Percentiles rank a stretch among this genome's conserved stretches.
Evolutionary conservation across 306 rosid species (phyloP).

Genomic region (Vigna reflexopilosa): DNA sequence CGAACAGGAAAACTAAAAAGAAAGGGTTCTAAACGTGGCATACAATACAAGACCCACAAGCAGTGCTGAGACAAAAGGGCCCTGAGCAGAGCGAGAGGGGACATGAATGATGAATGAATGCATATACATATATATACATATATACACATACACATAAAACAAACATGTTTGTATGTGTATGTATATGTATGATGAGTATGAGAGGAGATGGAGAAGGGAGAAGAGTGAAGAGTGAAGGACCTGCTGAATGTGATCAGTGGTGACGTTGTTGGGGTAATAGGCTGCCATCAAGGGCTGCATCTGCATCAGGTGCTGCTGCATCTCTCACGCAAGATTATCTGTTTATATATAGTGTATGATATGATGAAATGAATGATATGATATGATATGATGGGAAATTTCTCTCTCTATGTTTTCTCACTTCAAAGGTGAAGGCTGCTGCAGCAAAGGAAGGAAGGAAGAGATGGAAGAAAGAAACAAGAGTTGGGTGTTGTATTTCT

Average conservation of each 20-base stretch:
- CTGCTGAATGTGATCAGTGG: conserved; percentile 99
- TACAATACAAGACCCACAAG: conserved; percentile 34
- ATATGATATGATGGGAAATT: neutral
- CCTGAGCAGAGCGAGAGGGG: conserved; percentile 4
- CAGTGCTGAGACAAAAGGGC: conserved; percentile 38
- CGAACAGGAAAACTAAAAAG: conserved; percentile 27
- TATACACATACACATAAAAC: too few relatives aligned
- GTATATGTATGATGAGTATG: too few relatives aligned
- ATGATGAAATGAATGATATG: neutral
- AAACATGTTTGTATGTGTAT: too few relatives aligned
- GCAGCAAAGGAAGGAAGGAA: neutral
- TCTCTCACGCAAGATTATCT: conserved; percentile 33
- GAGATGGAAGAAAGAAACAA: conserved; percentile 26
- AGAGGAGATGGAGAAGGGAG: neutral
- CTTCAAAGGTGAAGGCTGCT: neutral
- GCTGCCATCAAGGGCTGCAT: conserved; percentile 99
- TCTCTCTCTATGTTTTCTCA: conserved; percentile 20
- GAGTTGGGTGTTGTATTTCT: too few relatives aligned
- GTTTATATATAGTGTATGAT: neutral
- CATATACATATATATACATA: too few relatives aligned
- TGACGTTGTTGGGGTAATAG: conserved; percentile 96
- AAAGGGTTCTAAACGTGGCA: conserved; percentile 29
- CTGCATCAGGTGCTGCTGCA: conserved; percentile 99
- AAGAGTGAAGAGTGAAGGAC: conserved; percentile 17
- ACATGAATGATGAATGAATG: neutral